Percentiles rank a stretch among this genome's conserved stretches.
These are phyloP conservation scores for Tuber brumale DNA, from an alignment of 495 filamentous ascomycete genomes.

Conservation along the genomic window DNA sequence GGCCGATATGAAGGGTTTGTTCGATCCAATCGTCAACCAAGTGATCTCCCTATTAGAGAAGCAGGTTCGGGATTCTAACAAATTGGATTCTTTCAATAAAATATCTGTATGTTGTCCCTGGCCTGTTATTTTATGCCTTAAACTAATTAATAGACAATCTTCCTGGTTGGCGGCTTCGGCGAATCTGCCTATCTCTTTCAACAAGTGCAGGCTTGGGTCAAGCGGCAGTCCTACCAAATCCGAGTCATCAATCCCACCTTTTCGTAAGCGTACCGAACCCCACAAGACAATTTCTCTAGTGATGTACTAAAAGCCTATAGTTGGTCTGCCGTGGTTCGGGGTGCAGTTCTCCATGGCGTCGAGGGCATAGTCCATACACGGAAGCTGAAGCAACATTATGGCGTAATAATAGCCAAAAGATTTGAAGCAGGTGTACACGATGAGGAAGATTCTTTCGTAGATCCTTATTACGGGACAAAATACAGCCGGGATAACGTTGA, in stretches of 20 bases:
- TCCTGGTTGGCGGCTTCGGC: conserved; percentile 43
- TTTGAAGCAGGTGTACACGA: conserved; percentile 22
- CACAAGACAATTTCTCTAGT: background rate
- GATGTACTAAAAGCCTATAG: conserved; percentile 14
- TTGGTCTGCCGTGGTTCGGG: conserved; percentile 38
- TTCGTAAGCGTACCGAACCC: conserved; percentile 13
- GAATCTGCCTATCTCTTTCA: conserved; percentile 36
- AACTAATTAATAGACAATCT: conserved; percentile 31
- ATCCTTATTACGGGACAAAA: conserved; percentile 5
- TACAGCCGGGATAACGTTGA: conserved; percentile 8
- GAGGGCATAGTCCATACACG: conserved; percentile 9
- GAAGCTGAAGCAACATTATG: conserved; percentile 36
- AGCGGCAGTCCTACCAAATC: conserved; percentile 5
- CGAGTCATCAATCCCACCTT: conserved; percentile 20
- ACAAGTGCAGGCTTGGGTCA: conserved; percentile 34
- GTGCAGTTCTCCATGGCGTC: conserved; percentile 40
- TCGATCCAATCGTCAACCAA: conserved; percentile 38
- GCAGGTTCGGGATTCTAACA: conserved; percentile 27
- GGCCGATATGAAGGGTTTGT: conserved; percentile 38
- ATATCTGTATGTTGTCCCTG: conserved; percentile 1
- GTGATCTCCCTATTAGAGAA: conserved; percentile 33
- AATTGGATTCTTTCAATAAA: conserved; percentile 9
- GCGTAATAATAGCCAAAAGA: conserved; percentile 13
- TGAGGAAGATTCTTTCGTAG: conserved; percentile 9
- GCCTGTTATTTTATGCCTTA: background rate